These are phyloP conservation scores for Trametes sanguinea DNA, from an alignment of 768 basidiomycete species.

Conservation along the genomic window DNA sequence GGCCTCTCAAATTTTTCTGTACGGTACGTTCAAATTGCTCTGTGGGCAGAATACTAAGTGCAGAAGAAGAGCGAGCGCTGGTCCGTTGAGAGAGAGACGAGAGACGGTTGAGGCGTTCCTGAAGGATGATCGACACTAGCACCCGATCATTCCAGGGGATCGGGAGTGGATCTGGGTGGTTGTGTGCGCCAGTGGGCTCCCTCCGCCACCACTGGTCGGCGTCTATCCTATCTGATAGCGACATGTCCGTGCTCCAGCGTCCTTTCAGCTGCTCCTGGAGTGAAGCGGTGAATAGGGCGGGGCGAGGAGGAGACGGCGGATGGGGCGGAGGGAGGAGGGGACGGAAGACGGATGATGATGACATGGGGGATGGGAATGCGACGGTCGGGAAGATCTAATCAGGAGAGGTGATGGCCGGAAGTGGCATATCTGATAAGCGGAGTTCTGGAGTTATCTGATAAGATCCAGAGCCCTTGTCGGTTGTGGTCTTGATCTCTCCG, in stretches of 20 bases:
- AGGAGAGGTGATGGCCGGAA: conserved; percentile 1
- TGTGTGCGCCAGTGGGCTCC: conserved; percentile 1
- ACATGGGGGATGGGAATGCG: neutral
- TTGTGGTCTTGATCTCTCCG: too few relatives aligned
- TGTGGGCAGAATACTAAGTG: too few relatives aligned
- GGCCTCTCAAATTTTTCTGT: neutral
- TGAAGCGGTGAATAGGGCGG: neutral
- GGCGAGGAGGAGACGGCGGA: neutral
- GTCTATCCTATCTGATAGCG: conserved; percentile 13
- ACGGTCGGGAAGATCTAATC: neutral
- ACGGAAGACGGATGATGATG: neutral
- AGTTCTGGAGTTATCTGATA: conserved; percentile 3
- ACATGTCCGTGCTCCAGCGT: neutral
- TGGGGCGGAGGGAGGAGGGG: neutral
- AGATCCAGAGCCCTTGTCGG: neutral
- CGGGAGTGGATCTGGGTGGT: neutral
- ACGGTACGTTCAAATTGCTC: neutral
- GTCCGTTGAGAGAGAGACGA: too few relatives aligned
- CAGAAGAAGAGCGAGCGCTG: neutral
- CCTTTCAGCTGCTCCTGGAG: neutral
- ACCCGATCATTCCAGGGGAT: neutral
- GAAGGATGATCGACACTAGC: conserved; percentile 1
- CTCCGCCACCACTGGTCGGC: neutral
- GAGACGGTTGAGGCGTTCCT: neutral
- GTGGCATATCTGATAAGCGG: conserved; percentile 14